Percentiles rank a stretch among this genome's conserved stretches.
Evolutionary conservation across 1,139 yeast genomes (phyloP).

Genomic region (Blastobotrys petasosporus): DNA sequence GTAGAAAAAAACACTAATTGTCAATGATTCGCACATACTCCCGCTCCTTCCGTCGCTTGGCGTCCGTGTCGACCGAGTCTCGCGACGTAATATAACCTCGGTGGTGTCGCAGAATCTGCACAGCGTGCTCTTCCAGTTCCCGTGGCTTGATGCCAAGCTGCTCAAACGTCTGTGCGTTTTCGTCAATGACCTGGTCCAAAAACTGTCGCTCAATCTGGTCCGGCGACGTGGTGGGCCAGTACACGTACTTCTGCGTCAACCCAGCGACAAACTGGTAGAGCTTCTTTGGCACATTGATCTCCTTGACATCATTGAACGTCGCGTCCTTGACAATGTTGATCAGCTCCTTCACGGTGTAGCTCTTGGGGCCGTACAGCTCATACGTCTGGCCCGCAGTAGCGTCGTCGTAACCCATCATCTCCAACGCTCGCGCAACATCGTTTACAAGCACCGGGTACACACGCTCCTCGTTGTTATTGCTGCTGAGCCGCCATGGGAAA

Average conservation of each 20-base stretch:
- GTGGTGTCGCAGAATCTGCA: constrained; percentile 49
- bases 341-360: constrained; percentile 56
- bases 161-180: constrained; percentile 56
- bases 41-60: constrained; percentile 30
- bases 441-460: constrained; percentile 69
- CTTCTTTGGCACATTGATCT: constrained; percentile 50
- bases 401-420: constrained; percentile 75
- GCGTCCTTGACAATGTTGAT: constrained; percentile 65
- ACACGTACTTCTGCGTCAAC: constrained; percentile 50
- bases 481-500: constrained; percentile 50
- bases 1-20: too few species aligned
- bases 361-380: constrained; percentile 72
- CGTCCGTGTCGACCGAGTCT: constrained; percentile 34
- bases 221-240: constrained; percentile 66
- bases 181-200: constrained; percentile 59
- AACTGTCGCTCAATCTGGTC: constrained; percentile 76
- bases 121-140: constrained; percentile 61
- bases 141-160: constrained; percentile 73
- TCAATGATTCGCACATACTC: constrained; percentile 31
- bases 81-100: constrained; percentile 32
- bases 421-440: constrained; percentile 77
- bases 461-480: constrained; percentile 58
- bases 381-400: constrained; percentile 69
- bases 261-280: constrained; percentile 43
- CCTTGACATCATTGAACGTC: constrained; percentile 40